Base-by-base conservation (phyloP, 495 filamentous ascomycete genomes). In the Penicillium canescens region DNA sequence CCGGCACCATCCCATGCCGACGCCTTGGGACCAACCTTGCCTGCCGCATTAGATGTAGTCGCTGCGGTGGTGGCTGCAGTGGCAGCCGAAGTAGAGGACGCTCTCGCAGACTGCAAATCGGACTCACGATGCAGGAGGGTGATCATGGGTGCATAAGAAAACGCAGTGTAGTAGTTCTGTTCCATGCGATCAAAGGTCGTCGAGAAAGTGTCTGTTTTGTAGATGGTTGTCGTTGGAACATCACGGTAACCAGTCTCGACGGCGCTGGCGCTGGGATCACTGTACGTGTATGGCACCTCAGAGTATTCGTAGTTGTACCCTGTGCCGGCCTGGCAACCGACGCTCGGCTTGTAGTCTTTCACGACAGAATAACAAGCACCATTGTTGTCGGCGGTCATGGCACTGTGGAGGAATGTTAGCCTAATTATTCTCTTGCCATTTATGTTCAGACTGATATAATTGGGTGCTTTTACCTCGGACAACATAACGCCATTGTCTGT, bases 11-110 rank as follows among this genome's bases (percentile, higher is more conserved):
- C 24, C 48, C 43, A 52, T 18, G 18, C 18, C 6, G 43, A 43
- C 1, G 26, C 36, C 12, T 43, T 4, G 10, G 20, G 21, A 40
- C n/a, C 23, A 10, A 52, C 9, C 31, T 43, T 52, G 6, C 38
- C 49, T 13, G 55, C 55, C 20, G 49, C 55, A 48, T 57, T 57
- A 10, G 55, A 52, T 9, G 55, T 57, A 42, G 52, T 16, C n/a
- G 52, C 37, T 7, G 37, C n/a, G 20, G 47, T 42, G 20, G 28
- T 8, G 0, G 45, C n/a, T 3, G 11, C 46, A 14, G 52, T 35
- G 12, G 35, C 39, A 41, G 43, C 37, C 16, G 33, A 36, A 18
- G 18, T 18, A 18, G 18, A 18, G 18, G 18, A 18, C 18, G 18
- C 18, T 1, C 1, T 18, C 1, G 18, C 18, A 18, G 18, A 18